Percentiles rank a stretch among this genome's conserved stretches.
phyloP scores from a whole-genome alignment of 495 filamentous ascomycete genomes.

The Talaromyces trachyspermus region DNA sequence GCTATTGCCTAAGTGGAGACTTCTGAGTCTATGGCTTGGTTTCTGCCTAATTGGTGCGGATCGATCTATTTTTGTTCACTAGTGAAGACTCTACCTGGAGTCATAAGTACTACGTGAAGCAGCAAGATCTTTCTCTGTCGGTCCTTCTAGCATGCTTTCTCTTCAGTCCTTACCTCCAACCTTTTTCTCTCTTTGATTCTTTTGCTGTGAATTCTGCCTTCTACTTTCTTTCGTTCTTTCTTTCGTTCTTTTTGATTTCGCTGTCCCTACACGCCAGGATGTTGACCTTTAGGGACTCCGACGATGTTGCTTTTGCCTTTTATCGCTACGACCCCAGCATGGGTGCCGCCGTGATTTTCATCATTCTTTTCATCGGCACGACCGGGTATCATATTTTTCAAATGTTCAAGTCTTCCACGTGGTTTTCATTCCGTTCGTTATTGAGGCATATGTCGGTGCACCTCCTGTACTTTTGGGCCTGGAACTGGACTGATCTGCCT shows the following conservation, averaged over 20 bases:
- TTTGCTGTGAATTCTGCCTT: slow-evolving; percentile 2
- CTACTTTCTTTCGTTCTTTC: slow-evolving; percentile 1
- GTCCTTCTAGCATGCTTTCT: not conserved
- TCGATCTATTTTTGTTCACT: too few relatives aligned
- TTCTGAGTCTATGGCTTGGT: too few relatives aligned
- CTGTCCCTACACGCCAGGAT: not conserved
- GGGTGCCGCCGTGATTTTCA: slow-evolving; percentile 42
- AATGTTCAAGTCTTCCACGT: slow-evolving; percentile 40
- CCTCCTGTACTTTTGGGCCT: not conserved
- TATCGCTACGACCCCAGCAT: slow-evolving; percentile 36
- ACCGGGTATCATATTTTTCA: slow-evolving; percentile 41
- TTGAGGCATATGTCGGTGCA: slow-evolving; percentile 44
- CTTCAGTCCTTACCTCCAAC: not conserved
- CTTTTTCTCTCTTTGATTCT: not conserved
- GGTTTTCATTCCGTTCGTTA: slow-evolving; percentile 55
- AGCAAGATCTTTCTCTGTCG: not conserved
- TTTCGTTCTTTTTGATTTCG: slow-evolving; percentile 1
- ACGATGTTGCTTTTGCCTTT: slow-evolving; percentile 2
- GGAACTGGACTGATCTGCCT: not conserved
- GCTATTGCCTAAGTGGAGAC: too few relatives aligned
- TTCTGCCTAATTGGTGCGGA: too few relatives aligned
- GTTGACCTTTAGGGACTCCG: not conserved
- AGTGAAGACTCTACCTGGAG: not conserved
- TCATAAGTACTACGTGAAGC: not conserved
- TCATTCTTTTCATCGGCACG: slow-evolving; percentile 41